These are phyloP conservation scores for Glarea lozoyensis DNA, from an alignment of 495 filamentous ascomycete species.

Conservation along the genomic window DNA sequence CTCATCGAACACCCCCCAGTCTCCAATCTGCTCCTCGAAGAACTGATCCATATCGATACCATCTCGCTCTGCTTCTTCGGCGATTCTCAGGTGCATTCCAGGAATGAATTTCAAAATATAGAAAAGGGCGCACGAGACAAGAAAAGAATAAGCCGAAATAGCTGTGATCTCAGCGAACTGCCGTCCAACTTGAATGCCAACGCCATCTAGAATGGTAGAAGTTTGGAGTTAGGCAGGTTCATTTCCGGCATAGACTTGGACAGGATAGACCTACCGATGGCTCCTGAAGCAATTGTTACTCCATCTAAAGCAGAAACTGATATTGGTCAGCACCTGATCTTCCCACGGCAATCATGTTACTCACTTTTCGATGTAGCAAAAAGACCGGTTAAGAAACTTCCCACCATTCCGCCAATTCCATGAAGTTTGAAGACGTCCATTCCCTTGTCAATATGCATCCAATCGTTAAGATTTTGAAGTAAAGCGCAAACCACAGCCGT, in stretches of 20 bases:
- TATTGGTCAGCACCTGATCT: background rate
- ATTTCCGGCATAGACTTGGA: too few species aligned
- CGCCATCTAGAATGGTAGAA: too few species aligned
- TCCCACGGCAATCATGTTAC: background rate
- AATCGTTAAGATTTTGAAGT: constrained; percentile 45
- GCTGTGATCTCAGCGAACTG: constrained; percentile 52
- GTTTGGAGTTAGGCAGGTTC: too few species aligned
- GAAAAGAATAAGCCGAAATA: constrained; percentile 47
- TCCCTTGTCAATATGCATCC: constrained; percentile 50
- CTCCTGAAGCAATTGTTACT: constrained; percentile 36
- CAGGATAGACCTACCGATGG: too few species aligned
- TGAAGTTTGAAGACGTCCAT: constrained; percentile 59
- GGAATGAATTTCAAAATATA: constrained; percentile 50
- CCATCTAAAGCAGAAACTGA: constrained; percentile 33
- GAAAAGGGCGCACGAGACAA: constrained; percentile 43
- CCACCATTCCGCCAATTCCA: constrained; percentile 51
- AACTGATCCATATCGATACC: constrained; percentile 51
- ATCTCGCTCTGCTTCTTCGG: constrained; percentile 45
- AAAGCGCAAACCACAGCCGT: constrained; percentile 42
- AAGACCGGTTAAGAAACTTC: constrained; percentile 52
- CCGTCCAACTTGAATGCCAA: constrained; percentile 47
- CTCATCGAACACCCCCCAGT: constrained; percentile 27
- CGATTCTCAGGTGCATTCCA: constrained; percentile 45
- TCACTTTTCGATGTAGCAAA: constrained; percentile 34
- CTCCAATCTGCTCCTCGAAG: constrained; percentile 46